Percentiles rank a stretch among this genome's conserved stretches.
Conservation (phyloP, 768 basidiomycete genomes). For the Calocybe cyanea region DNA sequence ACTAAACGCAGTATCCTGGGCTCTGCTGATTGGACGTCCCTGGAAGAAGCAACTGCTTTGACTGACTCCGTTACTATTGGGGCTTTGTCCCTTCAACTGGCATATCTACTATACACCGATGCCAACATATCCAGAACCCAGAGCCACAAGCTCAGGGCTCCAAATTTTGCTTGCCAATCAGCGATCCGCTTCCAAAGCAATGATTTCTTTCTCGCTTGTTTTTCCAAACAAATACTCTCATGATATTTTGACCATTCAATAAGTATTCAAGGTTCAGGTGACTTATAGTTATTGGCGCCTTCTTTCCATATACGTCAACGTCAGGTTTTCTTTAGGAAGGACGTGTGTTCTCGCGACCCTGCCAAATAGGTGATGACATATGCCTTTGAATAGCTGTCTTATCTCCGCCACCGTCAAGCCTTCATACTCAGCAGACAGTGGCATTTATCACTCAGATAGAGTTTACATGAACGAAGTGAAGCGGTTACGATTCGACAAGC, state of each 20-base stretch:
- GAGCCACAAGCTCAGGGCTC: conserved; percentile 7
- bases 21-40: conserved; percentile 6
- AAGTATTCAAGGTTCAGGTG: no score
- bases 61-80: conserved; percentile 6
- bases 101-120: neutral
- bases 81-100: conserved; percentile 1
- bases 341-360: conserved; percentile 8
- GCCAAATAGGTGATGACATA: conserved; percentile 12
- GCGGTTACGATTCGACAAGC: neutral
- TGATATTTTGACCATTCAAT: no score
- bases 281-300: conserved; percentile 5
- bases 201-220: no score
- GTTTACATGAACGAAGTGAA: no score
- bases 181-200: no score
- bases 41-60: conserved; percentile 11
- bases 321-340: conserved; percentile 3
- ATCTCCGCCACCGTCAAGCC: conserved; percentile 10
- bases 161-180: no score
- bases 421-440: no score
- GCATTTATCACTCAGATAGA: no score
- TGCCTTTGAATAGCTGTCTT: neutral
- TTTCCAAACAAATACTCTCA: no score
- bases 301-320: conserved; percentile 11
- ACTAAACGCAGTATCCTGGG: conserved; percentile 3
- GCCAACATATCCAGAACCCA: neutral